phyloP scores from a whole-genome alignment of 1,139 yeast species.

The Candida frijolesensis region DNA sequence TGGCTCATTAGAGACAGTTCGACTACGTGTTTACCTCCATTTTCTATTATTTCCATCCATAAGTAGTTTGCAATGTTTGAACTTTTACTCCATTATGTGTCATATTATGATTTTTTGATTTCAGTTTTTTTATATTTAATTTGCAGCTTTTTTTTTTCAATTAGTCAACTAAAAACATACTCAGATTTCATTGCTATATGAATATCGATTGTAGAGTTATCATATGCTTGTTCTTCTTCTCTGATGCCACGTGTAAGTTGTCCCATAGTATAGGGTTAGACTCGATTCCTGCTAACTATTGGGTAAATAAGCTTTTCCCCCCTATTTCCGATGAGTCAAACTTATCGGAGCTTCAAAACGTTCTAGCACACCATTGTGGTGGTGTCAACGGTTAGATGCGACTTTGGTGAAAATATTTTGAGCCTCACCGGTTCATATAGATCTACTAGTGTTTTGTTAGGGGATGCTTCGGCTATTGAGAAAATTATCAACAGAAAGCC shows the following conservation, averaged over 20 bases:
- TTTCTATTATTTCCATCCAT: neutral
- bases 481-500: conserved; percentile 1
- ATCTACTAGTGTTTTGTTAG: no score
- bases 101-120: conserved; percentile 2
- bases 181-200: neutral
- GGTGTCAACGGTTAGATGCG: neutral
- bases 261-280: no score
- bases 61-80: conserved; percentile 1
- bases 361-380: no score
- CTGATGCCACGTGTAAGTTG: no score
- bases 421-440: no score
- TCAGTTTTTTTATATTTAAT: neutral
- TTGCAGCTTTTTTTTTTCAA: conserved; percentile 1
- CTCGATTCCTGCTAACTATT: no score
- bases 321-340: no score
- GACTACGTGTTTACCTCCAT: neutral
- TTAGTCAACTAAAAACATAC: neutral
- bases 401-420: neutral
- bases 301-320: no score
- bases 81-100: neutral
- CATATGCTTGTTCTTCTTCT: no score
- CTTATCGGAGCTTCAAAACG: no score
- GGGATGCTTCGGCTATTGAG: no score
- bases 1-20: conserved; percentile 46
- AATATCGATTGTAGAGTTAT: neutral